Evolutionary conservation across 2,329 filamentous ascomycete genomes (phyloP), one percentile per base, ranked within the genome.

Genomic region (Aulographum hederae): DNA sequence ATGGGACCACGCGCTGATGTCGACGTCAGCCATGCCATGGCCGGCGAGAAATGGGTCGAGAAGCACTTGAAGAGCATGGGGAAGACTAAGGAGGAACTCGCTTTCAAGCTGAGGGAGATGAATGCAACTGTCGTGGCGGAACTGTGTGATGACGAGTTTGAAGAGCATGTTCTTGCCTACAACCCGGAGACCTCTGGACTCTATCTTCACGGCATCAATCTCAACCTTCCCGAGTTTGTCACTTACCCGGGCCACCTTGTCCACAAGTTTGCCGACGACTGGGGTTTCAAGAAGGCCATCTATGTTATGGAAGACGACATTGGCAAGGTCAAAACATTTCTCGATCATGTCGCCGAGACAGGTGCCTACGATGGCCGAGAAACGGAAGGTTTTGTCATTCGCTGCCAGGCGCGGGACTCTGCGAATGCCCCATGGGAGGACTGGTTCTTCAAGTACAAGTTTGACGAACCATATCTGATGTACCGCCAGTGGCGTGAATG

Each of bases 391-490:
- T 98, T 98, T 44, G 89, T 98, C 35, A 78, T 98, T 42, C 76
- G 89, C 34, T 95, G 89, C 38, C 66, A 80, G 72, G 58, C 73
- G 61, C 61, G 62, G 48, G 54, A 71, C 18, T 58, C 60, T 0
- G 57, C 54, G 1, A 52, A 51, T 2, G 10, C 10, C 10, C 66
- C 69, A 1, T 89, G 74, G 50, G 58, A 69, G n/a, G 85, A 98
- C 51, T 98, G 89, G 89, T 98, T 98, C 56, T 98, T 98, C 73
- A 98, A 98, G 56, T 98, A 85, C 69, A 98, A 98, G 58, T 98
- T 98, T 37, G 89, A 98, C 48, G 89, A 98, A 57, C 89, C 89
- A 1, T 98, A 98, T 50, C 61, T 98, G 37, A 91, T 98, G 82
- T 98, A 95, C 56, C 74, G 89, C 16, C 89, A 98, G 58, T 98